Conservation (phyloP, 805 yeast genomes). For the Wickerhamiella vanderwaltii region DNA sequence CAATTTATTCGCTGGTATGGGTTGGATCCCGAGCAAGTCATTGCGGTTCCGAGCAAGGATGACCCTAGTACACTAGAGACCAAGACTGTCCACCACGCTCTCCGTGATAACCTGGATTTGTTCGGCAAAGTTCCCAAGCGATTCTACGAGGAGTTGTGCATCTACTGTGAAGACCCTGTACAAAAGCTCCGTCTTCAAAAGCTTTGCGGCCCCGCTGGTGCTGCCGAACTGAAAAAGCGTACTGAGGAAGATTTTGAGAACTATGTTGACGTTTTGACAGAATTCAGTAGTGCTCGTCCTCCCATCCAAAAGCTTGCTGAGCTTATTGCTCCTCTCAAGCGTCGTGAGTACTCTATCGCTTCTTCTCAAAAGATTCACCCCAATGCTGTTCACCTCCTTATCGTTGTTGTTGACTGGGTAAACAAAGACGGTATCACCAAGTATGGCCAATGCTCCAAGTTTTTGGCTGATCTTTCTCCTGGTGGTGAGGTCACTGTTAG, state of each 20-base stretch:
- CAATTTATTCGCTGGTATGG: slow-evolving; percentile 63
- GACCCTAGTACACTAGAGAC: slow-evolving; percentile 41
- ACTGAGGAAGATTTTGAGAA: slow-evolving; percentile 75
- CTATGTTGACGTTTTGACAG: slow-evolving; percentile 68
- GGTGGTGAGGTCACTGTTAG: slow-evolving; percentile 86
- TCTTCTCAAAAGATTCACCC: slow-evolving; percentile 90
- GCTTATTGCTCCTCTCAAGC: slow-evolving; percentile 74
- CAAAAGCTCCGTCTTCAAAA: slow-evolving; percentile 52
- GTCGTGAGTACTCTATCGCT: slow-evolving; percentile 96
- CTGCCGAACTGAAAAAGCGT: slow-evolving; percentile 67
- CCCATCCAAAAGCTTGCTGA: slow-evolving; percentile 52
- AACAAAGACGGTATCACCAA: slow-evolving; percentile 76
- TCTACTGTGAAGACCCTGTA: slow-evolving; percentile 53
- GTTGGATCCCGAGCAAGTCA: slow-evolving; percentile 51
- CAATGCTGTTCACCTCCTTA: slow-evolving; percentile 76
- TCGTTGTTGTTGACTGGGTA: slow-evolving; percentile 94
- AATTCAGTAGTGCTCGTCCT: slow-evolving; percentile 77
- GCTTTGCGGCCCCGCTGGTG: slow-evolving; percentile 68
- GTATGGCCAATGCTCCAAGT: slow-evolving; percentile 91
- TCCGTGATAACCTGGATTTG: slow-evolving; percentile 70
- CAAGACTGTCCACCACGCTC: slow-evolving; percentile 71
- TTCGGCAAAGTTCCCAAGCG: slow-evolving; percentile 94
- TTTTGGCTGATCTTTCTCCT: slow-evolving; percentile 59
- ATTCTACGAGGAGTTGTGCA: slow-evolving; percentile 74
- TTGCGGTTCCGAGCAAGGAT: slow-evolving; percentile 62